A percentile compares a stretch with the other conserved stretches of the same genome.
Conservation (phyloP, 805 yeast genomes). For the Myxozyma neglecta region DNA sequence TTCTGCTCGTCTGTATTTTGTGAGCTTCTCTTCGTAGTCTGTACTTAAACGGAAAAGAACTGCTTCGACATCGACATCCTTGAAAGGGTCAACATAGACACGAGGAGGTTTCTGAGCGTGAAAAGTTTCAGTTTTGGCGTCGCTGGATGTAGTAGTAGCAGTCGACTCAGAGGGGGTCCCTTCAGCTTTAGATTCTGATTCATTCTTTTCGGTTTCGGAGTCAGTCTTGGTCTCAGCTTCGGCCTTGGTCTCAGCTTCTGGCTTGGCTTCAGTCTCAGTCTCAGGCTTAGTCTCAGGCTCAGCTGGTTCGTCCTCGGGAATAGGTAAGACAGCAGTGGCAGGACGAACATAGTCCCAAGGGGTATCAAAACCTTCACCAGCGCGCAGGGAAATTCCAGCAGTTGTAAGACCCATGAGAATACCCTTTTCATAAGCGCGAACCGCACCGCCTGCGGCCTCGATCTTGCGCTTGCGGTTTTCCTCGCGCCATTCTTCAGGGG, state of each 20-base stretch:
- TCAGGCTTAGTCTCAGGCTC: conserved; percentile 77
- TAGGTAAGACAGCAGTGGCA: not conserved
- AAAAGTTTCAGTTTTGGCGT: conserved; percentile 3
- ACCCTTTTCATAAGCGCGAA: conserved; percentile 75
- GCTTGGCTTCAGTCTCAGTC: conserved; percentile 53
- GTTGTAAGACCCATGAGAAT: conserved; percentile 55
- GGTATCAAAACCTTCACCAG: conserved; percentile 73
- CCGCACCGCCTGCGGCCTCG: conserved; percentile 67
- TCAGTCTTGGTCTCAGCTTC: not conserved
- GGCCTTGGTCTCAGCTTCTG: conserved; percentile 1
- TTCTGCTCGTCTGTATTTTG: conserved; percentile 28
- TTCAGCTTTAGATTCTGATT: too few relatives aligned
- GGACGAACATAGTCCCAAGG: conserved; percentile 30
- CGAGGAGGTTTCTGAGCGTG: not conserved
- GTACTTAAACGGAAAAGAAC: conserved; percentile 26
- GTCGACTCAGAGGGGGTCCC: not conserved
- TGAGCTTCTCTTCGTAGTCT: conserved; percentile 25
- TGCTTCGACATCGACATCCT: conserved; percentile 19
- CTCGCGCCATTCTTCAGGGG: conserved; percentile 68
- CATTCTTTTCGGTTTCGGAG: too few relatives aligned
- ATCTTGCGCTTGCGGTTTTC: conserved; percentile 63
- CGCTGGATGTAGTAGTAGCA: conserved; percentile 6
- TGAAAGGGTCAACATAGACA: conserved; percentile 7
- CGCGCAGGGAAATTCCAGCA: conserved; percentile 62
- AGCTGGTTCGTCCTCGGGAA: conserved; percentile 68